Conservation (phyloP, 1,284 basidiomycete genomes). For the Cutaneotrichosporon cyanovorans region DNA sequence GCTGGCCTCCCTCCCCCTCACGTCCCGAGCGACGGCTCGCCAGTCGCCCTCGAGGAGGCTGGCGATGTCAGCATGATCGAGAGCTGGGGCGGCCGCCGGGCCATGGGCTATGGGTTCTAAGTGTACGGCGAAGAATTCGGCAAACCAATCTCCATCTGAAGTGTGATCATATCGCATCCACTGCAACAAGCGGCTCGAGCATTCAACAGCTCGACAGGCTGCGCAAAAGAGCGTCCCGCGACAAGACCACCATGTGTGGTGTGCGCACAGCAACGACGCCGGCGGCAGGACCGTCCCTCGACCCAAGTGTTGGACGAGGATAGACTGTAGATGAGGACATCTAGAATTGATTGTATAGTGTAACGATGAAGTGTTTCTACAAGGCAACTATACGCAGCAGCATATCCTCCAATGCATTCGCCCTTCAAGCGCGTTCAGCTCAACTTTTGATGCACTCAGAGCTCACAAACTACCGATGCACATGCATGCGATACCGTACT, state of each 20-base stretch:
- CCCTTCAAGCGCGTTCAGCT: too few species aligned
- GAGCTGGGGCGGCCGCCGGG: slow-evolving; percentile 26
- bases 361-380: too few species aligned
- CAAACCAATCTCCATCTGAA: too few species aligned
- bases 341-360: background rate
- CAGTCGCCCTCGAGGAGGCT: slow-evolving; percentile 24
- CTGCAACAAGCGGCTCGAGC: background rate
- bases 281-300: background rate
- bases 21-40: slow-evolving; percentile 11
- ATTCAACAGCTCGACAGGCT: background rate
- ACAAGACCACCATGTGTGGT: background rate
- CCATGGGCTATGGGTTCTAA: slow-evolving; percentile 30
- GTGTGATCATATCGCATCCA: too few species aligned
- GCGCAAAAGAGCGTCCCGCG: too few species aligned
- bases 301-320: slow-evolving; percentile 3
- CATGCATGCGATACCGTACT: too few species aligned
- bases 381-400: too few species aligned
- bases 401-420: too few species aligned
- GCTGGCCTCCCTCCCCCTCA: slow-evolving; percentile 32
- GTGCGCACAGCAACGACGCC: background rate
- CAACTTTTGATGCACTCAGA: too few species aligned
- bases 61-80: slow-evolving; percentile 18
- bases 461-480: too few species aligned
- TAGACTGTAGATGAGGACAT: background rate
- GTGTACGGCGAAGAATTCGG: background rate